These are phyloP conservation scores for Plasmopara viticola DNA, from an alignment of 352 stramenopile genomes.

Conservation along the genomic window DNA sequence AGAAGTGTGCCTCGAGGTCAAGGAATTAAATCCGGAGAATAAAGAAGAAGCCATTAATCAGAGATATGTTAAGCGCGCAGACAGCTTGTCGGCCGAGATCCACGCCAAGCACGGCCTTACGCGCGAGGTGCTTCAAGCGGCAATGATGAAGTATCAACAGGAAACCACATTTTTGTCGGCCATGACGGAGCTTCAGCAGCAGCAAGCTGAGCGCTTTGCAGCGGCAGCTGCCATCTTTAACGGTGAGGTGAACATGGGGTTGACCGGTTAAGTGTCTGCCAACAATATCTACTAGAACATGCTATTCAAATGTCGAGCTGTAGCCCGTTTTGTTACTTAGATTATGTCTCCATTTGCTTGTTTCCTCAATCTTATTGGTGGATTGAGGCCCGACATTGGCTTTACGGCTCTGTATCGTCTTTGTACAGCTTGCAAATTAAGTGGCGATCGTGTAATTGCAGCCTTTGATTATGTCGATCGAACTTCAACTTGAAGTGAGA, in stretches of 20 bases:
- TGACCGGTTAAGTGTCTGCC: conserved; percentile 50
- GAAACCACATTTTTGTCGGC: conserved; percentile 80
- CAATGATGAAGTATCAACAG: conserved; percentile 91
- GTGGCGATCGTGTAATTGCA: neutral
- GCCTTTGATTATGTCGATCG: too few relatives aligned
- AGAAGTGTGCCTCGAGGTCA: conserved; percentile 83
- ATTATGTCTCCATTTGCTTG: conserved; percentile 14
- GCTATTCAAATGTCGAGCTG: conserved; percentile 17
- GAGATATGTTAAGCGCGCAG: conserved; percentile 84
- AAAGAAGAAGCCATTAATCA: conserved; percentile 88
- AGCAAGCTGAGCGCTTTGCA: conserved; percentile 80
- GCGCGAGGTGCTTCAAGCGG: conserved; percentile 78
- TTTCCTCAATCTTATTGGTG: conserved; percentile 7
- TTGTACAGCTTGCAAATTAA: neutral
- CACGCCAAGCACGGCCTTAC: conserved; percentile 84
- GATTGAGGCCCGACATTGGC: conserved; percentile 10
- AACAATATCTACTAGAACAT: conserved; percentile 43
- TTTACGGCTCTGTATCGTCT: conserved; percentile 15
- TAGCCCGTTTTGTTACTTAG: conserved; percentile 9
- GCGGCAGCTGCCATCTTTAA: conserved; percentile 81
- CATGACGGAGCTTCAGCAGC: conserved; percentile 84
- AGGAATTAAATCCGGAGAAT: conserved; percentile 82
- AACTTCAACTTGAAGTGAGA: too few relatives aligned
- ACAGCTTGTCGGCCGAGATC: conserved; percentile 79
- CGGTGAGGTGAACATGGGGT: conserved; percentile 86